Conservation (phyloP, 345 rosid genomes). For the Dovyalis caffra region DNA sequence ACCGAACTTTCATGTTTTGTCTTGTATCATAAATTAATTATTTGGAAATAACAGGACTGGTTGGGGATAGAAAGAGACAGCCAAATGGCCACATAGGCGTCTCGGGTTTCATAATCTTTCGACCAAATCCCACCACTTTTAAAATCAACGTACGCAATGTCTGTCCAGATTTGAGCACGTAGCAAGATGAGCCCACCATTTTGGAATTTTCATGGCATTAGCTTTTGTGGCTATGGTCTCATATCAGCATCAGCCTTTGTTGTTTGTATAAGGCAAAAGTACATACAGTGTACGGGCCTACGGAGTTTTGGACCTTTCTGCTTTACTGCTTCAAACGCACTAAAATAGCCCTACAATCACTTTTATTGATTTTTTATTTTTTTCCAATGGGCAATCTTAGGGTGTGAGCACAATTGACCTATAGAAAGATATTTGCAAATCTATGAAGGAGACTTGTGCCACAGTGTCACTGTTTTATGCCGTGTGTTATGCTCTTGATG, state of each 20-base stretch:
- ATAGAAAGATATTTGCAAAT: not conserved
- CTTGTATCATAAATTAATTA: too few relatives aligned
- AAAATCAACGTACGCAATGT: not conserved
- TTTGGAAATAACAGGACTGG: too few relatives aligned
- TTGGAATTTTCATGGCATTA: not conserved
- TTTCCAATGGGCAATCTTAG: not conserved
- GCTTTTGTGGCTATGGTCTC: not conserved
- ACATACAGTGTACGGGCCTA: constrained; percentile 7
- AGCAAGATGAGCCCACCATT: not conserved
- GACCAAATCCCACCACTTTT: not conserved
- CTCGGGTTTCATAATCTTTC: too few relatives aligned
- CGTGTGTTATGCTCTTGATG: too few relatives aligned
- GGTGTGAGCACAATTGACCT: not conserved
- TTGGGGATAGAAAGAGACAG: too few relatives aligned
- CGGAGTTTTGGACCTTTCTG: not conserved
- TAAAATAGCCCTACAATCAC: not conserved
- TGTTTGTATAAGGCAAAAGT: not conserved
- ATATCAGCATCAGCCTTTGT: too few relatives aligned
- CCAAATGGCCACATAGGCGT: too few relatives aligned
- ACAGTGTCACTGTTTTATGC: too few relatives aligned
- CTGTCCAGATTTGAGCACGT: not conserved
- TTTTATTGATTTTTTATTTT: not conserved
- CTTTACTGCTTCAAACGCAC: not conserved
- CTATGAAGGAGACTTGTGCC: not conserved
- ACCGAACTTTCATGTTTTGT: too few relatives aligned